Base-by-base conservation (phyloP, 805 yeast species). In the Wickerhamomyces kurtzmanii region DNA sequence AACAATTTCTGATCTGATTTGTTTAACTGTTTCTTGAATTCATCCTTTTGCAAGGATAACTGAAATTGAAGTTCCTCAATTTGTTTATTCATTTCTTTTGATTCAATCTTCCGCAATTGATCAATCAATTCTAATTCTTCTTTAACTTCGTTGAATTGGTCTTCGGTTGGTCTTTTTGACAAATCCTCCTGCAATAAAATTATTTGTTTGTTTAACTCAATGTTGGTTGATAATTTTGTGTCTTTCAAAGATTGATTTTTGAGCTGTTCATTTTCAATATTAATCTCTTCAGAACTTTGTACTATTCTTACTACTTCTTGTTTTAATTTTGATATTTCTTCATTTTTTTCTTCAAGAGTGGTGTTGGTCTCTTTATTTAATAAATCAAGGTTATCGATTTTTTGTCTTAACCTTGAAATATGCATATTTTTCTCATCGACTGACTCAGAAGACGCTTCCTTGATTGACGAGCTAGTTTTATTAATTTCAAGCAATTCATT, bases 141-240 rank as follows among this genome's bases (percentile, higher is more conserved):
- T 35, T 65, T 67, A 5, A 66, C 47, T 28, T 65, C 68, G 6
- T 57, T 49, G 13, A 63, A 35, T 37, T 65, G 68, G 9, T 56
- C 58, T 20, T 53, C 43, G 0, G 65, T 48, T 2, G 71, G 71
- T 29, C 70, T 43, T 28, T 47, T 37, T 8, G 50, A 53, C 5
- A 44, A 17, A 23, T 47, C 46, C 5, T 32, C 28, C 20, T 43
- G 36, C 5, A 47, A 26, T 3, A 39, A 20, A 19, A 37, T 32
- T 5, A 43, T 36, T 27, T 45, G 47, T 12, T 36, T 27, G 2
- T 32, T 34, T 18, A 59, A 42, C 20, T 52, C 57, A 12, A 30
- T 37, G 30, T 36, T 45, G 6, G 42, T 38, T 6, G 39, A 31
- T 21, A 39, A 23, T 11, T 28, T 32, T 15, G 37, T 31, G 17